Evolutionary conservation across 441 rosid species (phyloP).

Genomic region (Omphalea diandra): DNA sequence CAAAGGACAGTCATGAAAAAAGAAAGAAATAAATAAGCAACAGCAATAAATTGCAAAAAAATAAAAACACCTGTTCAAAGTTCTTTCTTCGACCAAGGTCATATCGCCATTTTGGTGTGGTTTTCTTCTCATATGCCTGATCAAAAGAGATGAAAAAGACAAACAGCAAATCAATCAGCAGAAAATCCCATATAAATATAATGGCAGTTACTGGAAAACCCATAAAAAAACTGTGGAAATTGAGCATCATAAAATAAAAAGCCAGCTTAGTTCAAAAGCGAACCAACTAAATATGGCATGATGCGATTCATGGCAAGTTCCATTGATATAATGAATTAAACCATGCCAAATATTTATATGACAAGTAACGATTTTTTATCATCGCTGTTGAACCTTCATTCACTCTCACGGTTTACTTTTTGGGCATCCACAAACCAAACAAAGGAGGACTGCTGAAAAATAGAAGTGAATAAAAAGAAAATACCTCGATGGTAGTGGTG

Average conservation of each 20-base stretch:
- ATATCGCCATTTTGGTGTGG: conserved; percentile 77
- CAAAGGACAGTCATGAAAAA: neutral
- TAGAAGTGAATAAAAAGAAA: conserved; percentile 16
- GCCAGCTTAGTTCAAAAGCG: neutral
- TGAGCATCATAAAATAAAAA: neutral
- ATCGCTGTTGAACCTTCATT: neutral
- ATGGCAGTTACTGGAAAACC: neutral
- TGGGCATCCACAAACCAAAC: neutral
- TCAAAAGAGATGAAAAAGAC: too few relatives aligned
- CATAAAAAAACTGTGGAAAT: neutral
- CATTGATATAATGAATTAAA: neutral
- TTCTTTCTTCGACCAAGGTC: conserved; percentile 76
- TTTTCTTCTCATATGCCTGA: conserved; percentile 89
- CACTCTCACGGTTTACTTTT: neutral
- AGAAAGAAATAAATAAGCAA: conserved; percentile 11
- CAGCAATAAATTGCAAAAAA: too few relatives aligned
- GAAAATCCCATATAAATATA: too few relatives aligned
- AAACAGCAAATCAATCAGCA: conserved; percentile 14
- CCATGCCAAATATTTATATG: neutral
- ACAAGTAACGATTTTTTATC: neutral
- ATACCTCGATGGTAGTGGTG: conserved; percentile 90
- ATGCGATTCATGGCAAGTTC: neutral
- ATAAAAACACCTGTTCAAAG: conserved; percentile 70
- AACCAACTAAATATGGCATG: too few relatives aligned
- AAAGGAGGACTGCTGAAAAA: neutral